A percentile compares a stretch with the other conserved stretches of the same genome.
Evolutionary conservation across 2,329 filamentous ascomycete species (phyloP).

Genomic region (Xylaria sp.): DNA sequence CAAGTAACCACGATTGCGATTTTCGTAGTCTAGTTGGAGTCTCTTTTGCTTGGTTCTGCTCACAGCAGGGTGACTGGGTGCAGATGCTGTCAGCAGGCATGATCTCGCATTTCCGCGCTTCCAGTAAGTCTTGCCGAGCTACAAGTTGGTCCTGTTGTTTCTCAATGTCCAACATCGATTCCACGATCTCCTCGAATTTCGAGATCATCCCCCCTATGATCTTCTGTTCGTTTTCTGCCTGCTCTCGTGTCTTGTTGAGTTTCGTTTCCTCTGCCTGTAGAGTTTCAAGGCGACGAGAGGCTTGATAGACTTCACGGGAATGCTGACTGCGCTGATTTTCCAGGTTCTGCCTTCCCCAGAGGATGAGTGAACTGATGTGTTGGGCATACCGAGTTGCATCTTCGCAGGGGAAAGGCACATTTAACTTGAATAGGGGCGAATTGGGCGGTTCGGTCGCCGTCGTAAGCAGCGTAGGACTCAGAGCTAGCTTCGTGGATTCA

Average conservation of each 20-base stretch:
- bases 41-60: not conserved
- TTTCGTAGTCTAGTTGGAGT: not conserved
- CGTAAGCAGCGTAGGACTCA: not conserved
- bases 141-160: not conserved
- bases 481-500: not conserved
- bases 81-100: not conserved
- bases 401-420: not conserved
- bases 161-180: not conserved
- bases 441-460: not conserved
- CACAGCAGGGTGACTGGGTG: too few species aligned
- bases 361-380: not conserved
- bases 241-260: not conserved
- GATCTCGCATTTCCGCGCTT: not conserved
- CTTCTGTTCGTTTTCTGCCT: not conserved
- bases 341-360: not conserved
- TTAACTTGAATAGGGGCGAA: not conserved
- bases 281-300: not conserved
- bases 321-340: not conserved
- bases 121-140: not conserved
- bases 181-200: not conserved
- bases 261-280: not conserved
- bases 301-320: not conserved
- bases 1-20: not conserved
- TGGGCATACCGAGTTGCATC: not conserved
- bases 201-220: not conserved